phyloP scores from a whole-genome alignment of 352 stramenopile genomes.

The Aphanomyces cochlioides region DNA sequence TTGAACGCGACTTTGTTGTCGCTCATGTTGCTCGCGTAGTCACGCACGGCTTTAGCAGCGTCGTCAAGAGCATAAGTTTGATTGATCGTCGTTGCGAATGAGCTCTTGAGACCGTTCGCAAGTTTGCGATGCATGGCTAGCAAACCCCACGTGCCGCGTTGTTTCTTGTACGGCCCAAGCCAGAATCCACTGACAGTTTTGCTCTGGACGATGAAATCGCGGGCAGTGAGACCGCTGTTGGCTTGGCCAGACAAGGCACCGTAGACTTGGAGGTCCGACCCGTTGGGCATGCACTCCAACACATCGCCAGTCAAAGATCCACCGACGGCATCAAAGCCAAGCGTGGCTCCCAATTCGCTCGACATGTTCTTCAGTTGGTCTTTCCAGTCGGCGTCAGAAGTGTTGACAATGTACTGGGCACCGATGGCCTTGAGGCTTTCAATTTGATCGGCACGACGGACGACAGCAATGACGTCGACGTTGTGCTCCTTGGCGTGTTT shows the following conservation, averaged over 20 bases:
- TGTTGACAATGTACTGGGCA: no score
- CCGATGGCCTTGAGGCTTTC: no score
- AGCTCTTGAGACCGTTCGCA: conserved; percentile 1
- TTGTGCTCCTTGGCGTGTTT: no score
- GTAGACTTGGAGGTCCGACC: conserved; percentile 25
- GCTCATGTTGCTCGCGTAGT: conserved; percentile 27
- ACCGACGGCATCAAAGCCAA: no score
- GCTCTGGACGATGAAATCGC: conserved; percentile 17
- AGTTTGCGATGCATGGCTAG: conserved; percentile 20
- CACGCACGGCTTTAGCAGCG: conserved; percentile 5
- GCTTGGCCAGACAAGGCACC: conserved; percentile 25
- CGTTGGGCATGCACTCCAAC: no score
- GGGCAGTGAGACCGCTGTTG: conserved; percentile 8
- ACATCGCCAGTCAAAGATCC: no score
- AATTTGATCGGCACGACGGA: no score
- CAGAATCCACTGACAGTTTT: conserved; percentile 27
- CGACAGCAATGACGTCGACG: no score
- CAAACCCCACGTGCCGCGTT: conserved; percentile 12
- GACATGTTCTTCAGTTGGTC: no score
- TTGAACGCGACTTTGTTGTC: conserved; percentile 30
- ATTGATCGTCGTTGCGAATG: conserved; percentile 21
- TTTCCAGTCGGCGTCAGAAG: no score
- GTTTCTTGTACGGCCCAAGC: conserved; percentile 12
- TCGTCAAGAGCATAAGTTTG: conserved; percentile 15
- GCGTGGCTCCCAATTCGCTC: no score